A percentile compares a stretch with the other conserved stretches of the same genome.
Conservation (phyloP, 73 alveolate genomes). For the Urostyla sp. region DNA sequence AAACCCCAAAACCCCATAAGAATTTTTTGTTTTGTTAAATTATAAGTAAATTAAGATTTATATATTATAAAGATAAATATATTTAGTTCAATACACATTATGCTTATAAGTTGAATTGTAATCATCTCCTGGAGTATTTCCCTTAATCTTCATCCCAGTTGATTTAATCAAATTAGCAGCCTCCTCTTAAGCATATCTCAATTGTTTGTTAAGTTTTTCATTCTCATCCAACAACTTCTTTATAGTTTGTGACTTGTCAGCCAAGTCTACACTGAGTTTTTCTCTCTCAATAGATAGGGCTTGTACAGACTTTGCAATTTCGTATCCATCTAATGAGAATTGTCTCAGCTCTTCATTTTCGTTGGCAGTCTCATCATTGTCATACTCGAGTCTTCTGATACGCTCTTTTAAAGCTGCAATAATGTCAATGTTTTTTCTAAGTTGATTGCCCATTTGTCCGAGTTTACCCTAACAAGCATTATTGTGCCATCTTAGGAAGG, state of each 20-base stretch:
- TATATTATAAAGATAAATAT: no score
- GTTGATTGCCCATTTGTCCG: conserved; percentile 2
- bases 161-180: conserved; percentile 30
- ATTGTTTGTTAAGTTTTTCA: conserved; percentile 32
- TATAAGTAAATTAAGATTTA: neutral
- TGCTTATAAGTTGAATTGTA: neutral
- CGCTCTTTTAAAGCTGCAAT: conserved; percentile 17
- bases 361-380: conserved; percentile 42
- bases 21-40: neutral
- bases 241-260: conserved; percentile 68
- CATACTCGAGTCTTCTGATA: conserved; percentile 36
- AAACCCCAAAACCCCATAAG: conserved; percentile 37
- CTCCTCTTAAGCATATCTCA: conserved; percentile 45
- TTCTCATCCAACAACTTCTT: conserved; percentile 67
- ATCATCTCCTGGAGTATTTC: neutral
- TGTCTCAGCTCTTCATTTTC: conserved; percentile 70
- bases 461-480: neutral
- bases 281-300: conserved; percentile 61
- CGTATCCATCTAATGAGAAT: conserved; percentile 71
- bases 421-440: conserved; percentile 31
- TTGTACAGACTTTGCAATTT: conserved; percentile 67
- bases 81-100: conserved; percentile 7
- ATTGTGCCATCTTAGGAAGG: conserved; percentile 37
- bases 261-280: conserved; percentile 67
- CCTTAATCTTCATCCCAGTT: conserved; percentile 17